These are phyloP conservation scores for Gymnopilus dilepis DNA, from an alignment of 768 basidiomycete species.

Conservation along the genomic window DNA sequence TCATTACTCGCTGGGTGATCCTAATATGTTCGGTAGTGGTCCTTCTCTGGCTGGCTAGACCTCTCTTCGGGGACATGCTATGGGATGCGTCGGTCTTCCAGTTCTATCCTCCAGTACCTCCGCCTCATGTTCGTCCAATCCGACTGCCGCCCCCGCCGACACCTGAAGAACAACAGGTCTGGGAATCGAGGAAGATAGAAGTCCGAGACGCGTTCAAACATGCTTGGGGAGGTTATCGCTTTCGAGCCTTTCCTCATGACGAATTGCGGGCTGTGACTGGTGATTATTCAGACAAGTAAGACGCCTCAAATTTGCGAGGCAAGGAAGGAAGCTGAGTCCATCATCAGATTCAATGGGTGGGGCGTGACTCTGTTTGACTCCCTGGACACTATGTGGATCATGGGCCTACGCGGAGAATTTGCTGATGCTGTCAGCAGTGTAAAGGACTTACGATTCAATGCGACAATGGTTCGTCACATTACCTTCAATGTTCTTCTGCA, in stretches of 20 bases:
- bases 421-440: conserved; percentile 57
- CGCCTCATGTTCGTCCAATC: conserved; percentile 9
- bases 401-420: conserved; percentile 78
- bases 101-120: conserved; percentile 5
- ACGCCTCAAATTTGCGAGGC: conserved; percentile 7
- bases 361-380: conserved; percentile 73
- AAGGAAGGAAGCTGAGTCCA: no score
- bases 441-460: conserved; percentile 47
- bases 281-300: conserved; percentile 54
- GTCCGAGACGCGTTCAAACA: conserved; percentile 61
- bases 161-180: conserved; percentile 25
- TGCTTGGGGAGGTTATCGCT: conserved; percentile 58
- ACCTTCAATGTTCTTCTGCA: not conserved
- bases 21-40: conserved; percentile 11
- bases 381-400: conserved; percentile 81
- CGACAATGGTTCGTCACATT: conserved; percentile 31
- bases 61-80: not conserved
- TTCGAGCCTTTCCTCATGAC: conserved; percentile 55
- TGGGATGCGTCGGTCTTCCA: conserved; percentile 12
- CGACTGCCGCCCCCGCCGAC: conserved; percentile 7
- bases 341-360: conserved; percentile 57
- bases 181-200: conserved; percentile 48
- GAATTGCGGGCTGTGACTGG: conserved; percentile 56
- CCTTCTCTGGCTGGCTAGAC: conserved; percentile 19
- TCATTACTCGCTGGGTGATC: conserved; percentile 24